Percentiles rank a stretch among this genome's conserved stretches.
These are phyloP conservation scores for Glycine soja DNA, from an alignment of 306 rosid species.

Conservation along the genomic window DNA sequence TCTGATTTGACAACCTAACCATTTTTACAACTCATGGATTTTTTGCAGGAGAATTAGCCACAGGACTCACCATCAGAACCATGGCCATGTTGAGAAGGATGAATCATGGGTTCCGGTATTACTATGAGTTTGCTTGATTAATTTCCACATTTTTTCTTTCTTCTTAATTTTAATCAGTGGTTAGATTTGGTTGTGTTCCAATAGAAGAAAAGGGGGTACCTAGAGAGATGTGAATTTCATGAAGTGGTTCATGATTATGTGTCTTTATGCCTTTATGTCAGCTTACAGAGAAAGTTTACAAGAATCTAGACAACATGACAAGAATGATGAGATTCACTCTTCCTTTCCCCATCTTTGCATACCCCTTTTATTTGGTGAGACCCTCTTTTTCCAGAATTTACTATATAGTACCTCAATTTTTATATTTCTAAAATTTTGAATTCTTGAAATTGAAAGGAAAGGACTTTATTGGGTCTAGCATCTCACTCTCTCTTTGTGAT, in stretches of 20 bases:
- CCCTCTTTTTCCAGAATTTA: conserved; percentile 2
- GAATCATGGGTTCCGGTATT: conserved; percentile 96
- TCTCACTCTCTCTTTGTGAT: conserved; percentile 1
- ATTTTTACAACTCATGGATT: not conserved
- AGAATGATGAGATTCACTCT: conserved; percentile 68
- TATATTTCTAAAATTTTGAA: not conserved
- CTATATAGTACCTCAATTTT: not conserved
- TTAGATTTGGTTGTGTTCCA: not conserved
- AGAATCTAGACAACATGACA: conserved; percentile 58
- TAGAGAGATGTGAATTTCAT: conserved; percentile 1
- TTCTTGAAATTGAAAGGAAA: too few species aligned
- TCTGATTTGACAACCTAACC: conserved; percentile 17
- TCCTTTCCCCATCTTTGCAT: conserved; percentile 88
- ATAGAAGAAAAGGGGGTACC: not conserved
- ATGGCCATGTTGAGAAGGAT: conserved; percentile 93
- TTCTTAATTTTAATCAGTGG: not conserved
- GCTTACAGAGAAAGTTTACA: conserved; percentile 81
- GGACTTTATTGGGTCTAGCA: too few species aligned
- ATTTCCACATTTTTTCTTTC: not conserved
- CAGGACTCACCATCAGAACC: conserved; percentile 97
- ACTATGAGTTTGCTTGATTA: conserved; percentile 34
- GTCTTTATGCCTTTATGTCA: conserved; percentile 42
- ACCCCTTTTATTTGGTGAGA: conserved; percentile 89
- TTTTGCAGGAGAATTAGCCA: conserved; percentile 91
- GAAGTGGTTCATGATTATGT: not conserved